Evolutionary conservation across 2,329 filamentous ascomycete genomes (phyloP), one percentile per base, ranked within the genome.

Genomic region (Fusarium newnesense): DNA sequence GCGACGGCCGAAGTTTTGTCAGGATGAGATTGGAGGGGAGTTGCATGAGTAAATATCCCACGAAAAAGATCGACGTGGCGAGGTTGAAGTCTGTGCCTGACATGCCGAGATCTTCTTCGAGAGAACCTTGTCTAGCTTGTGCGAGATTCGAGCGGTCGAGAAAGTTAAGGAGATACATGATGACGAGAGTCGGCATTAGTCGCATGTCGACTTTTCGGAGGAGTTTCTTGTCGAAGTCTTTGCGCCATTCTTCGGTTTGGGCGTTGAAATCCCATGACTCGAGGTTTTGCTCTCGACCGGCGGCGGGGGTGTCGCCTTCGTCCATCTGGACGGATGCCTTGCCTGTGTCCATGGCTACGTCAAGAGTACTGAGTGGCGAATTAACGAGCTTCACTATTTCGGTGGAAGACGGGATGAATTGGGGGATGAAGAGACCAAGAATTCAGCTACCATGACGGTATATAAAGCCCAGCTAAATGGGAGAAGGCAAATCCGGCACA

Each of bases 21-120:
- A 91, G 80, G 0, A 89, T 75, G 64, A 91, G 82, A 68, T 91
- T 92, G 0, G 88, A 90, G 0, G 89, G 90, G 0, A 91, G 80
- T 76, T 91, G 89, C 85, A 91, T 90, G 18, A 90, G 79, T 2
- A 91, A 80, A 72, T 91, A 91, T 7, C 89, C 86, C 3, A 90
- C 87, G 67, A 89, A 90, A 79, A 92, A 92, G 56, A 89, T 80
- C 1, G 88, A 89, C 1, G 92, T 84, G 1, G 91, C 84, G 7
- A 89, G 79, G 70, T 90, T 89, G 75, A 88, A 90, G 53, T 91
- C 86, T 5, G 87, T 89, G 12, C 87, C 87, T 10, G 76, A 81
- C 85, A 90, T 88, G 2, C 79, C 79, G 1, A 90, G 80, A 63
- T 90, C 88, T 28, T 81, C 64, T 64, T 90, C 88, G 0, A 90